A percentile compares a stretch with the other conserved stretches of the same genome.
These are phyloP conservation scores for Trematosphaeria pertusa DNA, from an alignment of 2,329 filamentous ascomycete species.

Conservation along the genomic window DNA sequence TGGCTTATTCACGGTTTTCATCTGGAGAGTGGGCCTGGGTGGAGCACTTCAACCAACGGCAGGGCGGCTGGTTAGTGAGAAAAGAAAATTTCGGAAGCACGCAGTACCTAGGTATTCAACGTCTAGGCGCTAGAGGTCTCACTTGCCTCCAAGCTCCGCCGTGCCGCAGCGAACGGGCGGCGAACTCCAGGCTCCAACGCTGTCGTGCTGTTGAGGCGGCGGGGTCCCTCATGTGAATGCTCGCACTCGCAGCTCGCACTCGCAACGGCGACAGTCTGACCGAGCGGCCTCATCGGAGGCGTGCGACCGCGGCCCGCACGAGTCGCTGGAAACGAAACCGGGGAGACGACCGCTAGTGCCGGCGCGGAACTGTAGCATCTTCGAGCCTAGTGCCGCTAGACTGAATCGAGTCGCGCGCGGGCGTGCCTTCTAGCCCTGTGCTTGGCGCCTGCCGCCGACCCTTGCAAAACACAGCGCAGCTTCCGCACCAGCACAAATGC, in stretches of 20 bases:
- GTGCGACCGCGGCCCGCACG: not conserved
- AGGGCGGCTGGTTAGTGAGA: constrained; percentile 3
- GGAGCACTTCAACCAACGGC: constrained; percentile 15
- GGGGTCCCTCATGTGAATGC: too few relatives aligned
- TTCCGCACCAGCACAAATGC: constrained; percentile 5
- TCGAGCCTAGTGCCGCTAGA: constrained; percentile 4
- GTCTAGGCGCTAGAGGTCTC: not conserved
- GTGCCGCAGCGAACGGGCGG: not conserved
- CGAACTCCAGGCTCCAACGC: too few relatives aligned
- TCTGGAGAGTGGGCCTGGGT: constrained; percentile 15
- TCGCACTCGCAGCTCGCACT: too few relatives aligned
- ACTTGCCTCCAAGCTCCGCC: not conserved
- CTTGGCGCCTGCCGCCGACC: constrained; percentile 5
- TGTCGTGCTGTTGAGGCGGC: too few relatives aligned
- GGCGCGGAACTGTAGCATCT: not conserved
- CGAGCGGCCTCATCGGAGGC: too few relatives aligned
- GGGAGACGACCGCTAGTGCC: constrained; percentile 2
- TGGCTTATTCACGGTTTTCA: constrained; percentile 27
- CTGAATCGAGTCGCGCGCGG: not conserved
- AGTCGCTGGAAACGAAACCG: not conserved
- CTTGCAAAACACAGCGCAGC: constrained; percentile 5
- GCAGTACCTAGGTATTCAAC: not conserved
- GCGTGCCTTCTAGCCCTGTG: too few relatives aligned
- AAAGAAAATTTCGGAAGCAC: not conserved
- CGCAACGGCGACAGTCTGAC: not conserved